Percentiles rank a stretch among this genome's conserved stretches.
Conservation (phyloP, 2,329 filamentous ascomycete genomes). For the Ophiostoma piceae region DNA sequence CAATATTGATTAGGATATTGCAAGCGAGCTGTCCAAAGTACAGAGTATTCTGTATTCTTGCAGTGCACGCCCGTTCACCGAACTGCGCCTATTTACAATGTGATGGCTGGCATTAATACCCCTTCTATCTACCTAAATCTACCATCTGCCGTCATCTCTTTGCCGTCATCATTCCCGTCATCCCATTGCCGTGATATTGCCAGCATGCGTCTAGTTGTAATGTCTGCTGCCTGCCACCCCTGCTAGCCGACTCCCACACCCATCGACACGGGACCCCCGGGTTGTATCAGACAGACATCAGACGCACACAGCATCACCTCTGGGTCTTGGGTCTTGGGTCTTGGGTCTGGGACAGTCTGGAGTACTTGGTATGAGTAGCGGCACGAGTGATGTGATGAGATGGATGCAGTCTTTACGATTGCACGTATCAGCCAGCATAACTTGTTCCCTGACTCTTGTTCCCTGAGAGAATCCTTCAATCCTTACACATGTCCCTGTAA, state of each 20-base stretch:
- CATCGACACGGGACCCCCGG: conserved; percentile 7
- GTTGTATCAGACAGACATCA: not conserved
- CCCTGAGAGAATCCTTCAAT: no score
- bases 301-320: not conserved
- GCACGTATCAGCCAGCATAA: not conserved
- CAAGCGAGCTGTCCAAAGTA: not conserved
- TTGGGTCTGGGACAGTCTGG: no score
- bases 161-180: not conserved
- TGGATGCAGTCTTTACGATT: not conserved
- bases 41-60: no score
- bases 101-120: not conserved
- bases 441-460: not conserved
- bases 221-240: not conserved
- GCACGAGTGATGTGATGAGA: not conserved
- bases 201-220: not conserved
- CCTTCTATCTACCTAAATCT: not conserved
- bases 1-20: not conserved
- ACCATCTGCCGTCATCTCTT: not conserved
- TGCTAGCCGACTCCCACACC: conserved; percentile 6
- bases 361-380: no score
- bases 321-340: not conserved
- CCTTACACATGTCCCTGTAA: no score
- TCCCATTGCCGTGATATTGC: not conserved
- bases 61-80: not conserved
- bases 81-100: not conserved